A percentile compares a stretch with the other conserved stretches of the same genome.
Conservation (phyloP, 108 stramenopile species). For the Fragilaria crotonensis region DNA sequence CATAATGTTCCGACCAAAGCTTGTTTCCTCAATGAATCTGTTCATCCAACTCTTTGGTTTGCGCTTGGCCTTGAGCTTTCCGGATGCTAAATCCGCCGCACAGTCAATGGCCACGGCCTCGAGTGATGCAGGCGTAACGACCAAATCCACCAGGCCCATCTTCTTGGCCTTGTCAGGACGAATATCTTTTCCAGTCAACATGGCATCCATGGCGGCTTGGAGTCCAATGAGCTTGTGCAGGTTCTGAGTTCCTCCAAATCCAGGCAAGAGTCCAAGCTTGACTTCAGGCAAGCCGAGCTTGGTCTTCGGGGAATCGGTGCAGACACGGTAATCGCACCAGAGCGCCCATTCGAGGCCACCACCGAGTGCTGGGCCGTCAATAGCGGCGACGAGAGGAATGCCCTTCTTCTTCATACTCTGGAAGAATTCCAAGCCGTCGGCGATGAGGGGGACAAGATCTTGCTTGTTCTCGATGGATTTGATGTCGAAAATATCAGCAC, state of each 20-base stretch:
- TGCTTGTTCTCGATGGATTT: constrained; percentile 79
- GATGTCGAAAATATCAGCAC: constrained; percentile 96
- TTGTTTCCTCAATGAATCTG: constrained; percentile 85
- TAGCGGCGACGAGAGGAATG: constrained; percentile 92
- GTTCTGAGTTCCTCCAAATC: constrained; percentile 98
- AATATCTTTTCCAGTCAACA: constrained; percentile 93
- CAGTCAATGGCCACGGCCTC: constrained; percentile 81
- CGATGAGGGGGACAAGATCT: constrained; percentile 69
- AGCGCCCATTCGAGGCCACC: constrained; percentile 99
- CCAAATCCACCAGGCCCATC: constrained; percentile 95
- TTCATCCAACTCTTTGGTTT: constrained; percentile 80
- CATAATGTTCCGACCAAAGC: constrained; percentile 81
- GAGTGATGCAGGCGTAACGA: constrained; percentile 86
- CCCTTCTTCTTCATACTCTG: constrained; percentile 62
- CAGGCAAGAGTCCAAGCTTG: constrained; percentile 95
- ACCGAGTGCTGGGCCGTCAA: constrained; percentile 94
- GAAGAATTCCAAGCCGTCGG: constrained; percentile 75
- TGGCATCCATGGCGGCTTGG: constrained; percentile 94
- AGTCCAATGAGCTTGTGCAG: constrained; percentile 87
- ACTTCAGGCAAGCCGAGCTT: constrained; percentile 97
- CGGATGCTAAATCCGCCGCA: constrained; percentile 79
- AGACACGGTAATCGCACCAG: constrained; percentile 97
- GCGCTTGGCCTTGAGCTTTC: constrained; percentile 79
- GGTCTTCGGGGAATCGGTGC: constrained; percentile 86
- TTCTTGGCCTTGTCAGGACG: constrained; percentile 95